Evolutionary conservation across 2,329 filamentous ascomycete genomes (phyloP), one percentile per base, ranked within the genome.

Genomic region (Cadophora malorum): DNA sequence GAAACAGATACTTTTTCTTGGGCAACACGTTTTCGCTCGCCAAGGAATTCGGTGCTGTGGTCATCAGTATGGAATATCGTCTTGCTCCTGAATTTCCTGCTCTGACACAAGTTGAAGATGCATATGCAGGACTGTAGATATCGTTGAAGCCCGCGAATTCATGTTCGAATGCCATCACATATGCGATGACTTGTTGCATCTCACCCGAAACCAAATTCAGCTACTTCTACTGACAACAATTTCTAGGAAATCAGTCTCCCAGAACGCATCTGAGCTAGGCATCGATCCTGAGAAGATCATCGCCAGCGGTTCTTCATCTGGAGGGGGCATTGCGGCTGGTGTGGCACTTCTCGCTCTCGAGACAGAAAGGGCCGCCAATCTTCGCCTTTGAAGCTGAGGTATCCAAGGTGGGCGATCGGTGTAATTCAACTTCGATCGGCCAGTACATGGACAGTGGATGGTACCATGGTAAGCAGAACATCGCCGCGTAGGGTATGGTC

Each of bases 241-340:
- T 2, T 56, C 28, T 35, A 56, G 28, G 16, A 79, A 84, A 31
- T 88, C 85, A 81, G 73, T 78, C 16, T 67, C 71, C 9, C 56
- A 72, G 4, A 76, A 81, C 63, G 72, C 78, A 6, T 50, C 69
- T 2, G 66, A 71, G 38, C 71, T 81, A 1, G 82, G 82, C 9
- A 81, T 86, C 62, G 78, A 81, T 59, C 77, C 80, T 3, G 79
- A 81, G 0, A 83, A 82, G 45, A 81, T 89, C 35, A 81, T 87
- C 14, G 78, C 88, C 21, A 82, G 82, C 65, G 86, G 86, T 4
- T 83, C 85, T 64, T 87, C 84, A 25, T 86, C 85, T 0, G 86
- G 86, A 2, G 86, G 85, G 1, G 85, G 86, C 64, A 77, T 90
- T 19, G 86, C 86, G 0, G 84, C 85, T 1, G 84, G 82, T 4